phyloP scores from a whole-genome alignment of 2,329 filamentous ascomycete species.

The Sphaerulina populicola region DNA sequence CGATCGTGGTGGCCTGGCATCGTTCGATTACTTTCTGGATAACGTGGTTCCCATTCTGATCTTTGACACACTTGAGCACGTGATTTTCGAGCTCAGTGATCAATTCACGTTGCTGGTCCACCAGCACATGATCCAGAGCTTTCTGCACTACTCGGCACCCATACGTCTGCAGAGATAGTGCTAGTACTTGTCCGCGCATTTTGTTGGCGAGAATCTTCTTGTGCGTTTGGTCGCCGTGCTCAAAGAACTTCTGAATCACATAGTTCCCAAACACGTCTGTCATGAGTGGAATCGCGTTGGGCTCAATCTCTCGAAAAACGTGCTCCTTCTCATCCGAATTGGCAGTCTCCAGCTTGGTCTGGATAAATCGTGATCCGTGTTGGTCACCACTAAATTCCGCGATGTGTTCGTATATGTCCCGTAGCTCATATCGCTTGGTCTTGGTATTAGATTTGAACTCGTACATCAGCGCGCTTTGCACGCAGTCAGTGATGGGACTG shows the following conservation, averaged over 20 bases:
- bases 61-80: constrained; percentile 68
- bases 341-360: constrained; percentile 80
- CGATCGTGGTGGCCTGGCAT: constrained; percentile 67
- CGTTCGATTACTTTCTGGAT: constrained; percentile 87
- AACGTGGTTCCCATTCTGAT: constrained; percentile 93
- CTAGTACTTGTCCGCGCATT: constrained; percentile 78
- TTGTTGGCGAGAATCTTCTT: constrained; percentile 77
- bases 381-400: constrained; percentile 96
- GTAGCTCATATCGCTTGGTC: constrained; percentile 68
- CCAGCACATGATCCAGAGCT: constrained; percentile 80
- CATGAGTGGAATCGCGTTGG: constrained; percentile 81
- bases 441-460: constrained; percentile 72
- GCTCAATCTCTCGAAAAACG: constrained; percentile 77
- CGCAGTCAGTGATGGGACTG: constrained; percentile 50
- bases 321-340: constrained; percentile 94
- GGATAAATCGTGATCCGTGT: constrained; percentile 90
- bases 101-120: constrained; percentile 80
- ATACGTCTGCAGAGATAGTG: constrained; percentile 80
- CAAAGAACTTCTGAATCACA: constrained; percentile 95
- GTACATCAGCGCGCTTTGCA: constrained; percentile 65
- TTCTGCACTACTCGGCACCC: constrained; percentile 95
- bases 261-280: constrained; percentile 97
- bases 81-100: constrained; percentile 73
- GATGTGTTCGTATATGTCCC: constrained; percentile 77
- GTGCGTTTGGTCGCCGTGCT: constrained; percentile 87